These are phyloP conservation scores for Colletotrichum tanaceti DNA, from an alignment of 2,329 filamentous ascomycete genomes.

Conservation along the genomic window DNA sequence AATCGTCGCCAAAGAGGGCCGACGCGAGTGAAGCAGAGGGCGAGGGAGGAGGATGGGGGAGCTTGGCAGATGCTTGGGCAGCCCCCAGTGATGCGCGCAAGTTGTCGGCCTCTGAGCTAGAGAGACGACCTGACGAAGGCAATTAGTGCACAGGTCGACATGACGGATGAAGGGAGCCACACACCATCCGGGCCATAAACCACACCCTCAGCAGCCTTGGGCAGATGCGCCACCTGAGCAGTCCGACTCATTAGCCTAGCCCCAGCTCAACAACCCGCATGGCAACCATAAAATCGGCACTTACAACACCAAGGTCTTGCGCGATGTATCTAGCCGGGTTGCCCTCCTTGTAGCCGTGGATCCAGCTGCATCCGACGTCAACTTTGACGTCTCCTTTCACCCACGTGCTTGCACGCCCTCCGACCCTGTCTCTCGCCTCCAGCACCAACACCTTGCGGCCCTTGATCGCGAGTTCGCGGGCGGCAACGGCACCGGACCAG, in stretches of 20 bases:
- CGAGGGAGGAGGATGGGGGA: constrained; percentile 26
- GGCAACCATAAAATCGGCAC: neutral
- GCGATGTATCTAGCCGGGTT: constrained; percentile 37
- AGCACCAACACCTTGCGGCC: constrained; percentile 35
- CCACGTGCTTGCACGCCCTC: constrained; percentile 39
- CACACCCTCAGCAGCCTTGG: constrained; percentile 34
- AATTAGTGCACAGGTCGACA: neutral
- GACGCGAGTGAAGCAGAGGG: constrained; percentile 33
- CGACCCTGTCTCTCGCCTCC: constrained; percentile 39
- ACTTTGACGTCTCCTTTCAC: constrained; percentile 35
- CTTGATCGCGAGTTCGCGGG: constrained; percentile 28
- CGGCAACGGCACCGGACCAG: constrained; percentile 35
- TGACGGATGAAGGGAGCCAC: neutral
- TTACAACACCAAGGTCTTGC: constrained; percentile 36
- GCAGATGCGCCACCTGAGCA: constrained; percentile 28
- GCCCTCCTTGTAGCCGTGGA: constrained; percentile 35
- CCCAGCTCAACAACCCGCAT: neutral
- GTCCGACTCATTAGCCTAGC: constrained; percentile 14
- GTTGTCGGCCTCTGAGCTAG: constrained; percentile 24
- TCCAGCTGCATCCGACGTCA: constrained; percentile 38
- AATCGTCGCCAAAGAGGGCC: constrained; percentile 25
- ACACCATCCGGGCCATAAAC: constrained; percentile 33
- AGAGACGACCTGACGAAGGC: constrained; percentile 22
- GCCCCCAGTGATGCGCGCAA: constrained; percentile 30
- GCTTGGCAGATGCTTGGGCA: constrained; percentile 34